Conservation (phyloP, 2,329 filamentous ascomycete species). For the Xylaria polymorpha region DNA sequence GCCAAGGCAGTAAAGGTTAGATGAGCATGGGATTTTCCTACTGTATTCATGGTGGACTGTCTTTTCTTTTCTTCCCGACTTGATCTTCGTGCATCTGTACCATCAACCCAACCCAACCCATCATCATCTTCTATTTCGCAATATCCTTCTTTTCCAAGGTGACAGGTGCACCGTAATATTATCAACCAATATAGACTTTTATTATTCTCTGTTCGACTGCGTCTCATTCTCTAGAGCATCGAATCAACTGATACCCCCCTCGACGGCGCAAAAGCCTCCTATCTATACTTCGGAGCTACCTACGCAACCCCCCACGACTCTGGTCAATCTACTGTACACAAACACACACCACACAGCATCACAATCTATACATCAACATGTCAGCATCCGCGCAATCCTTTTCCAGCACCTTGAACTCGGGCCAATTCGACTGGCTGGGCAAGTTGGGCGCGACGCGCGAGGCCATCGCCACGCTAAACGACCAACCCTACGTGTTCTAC, state of each 20-base stretch:
- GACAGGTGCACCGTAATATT: conserved; percentile 41
- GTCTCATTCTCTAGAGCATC: conserved; percentile 1
- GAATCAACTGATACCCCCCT: conserved; percentile 14
- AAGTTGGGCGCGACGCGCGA: conserved; percentile 68
- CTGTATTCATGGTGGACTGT: background rate
- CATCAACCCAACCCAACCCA: conserved; percentile 1
- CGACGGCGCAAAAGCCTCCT: background rate
- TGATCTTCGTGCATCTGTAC: conserved; percentile 32
- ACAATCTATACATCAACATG: conserved; percentile 28
- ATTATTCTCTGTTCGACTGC: background rate
- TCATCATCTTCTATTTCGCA: conserved; percentile 8
- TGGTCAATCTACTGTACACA: background rate
- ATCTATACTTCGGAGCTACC: background rate
- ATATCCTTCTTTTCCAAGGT: conserved; percentile 33
- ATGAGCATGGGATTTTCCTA: conserved; percentile 10
- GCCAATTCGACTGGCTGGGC: conserved; percentile 67
- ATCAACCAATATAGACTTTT: conserved; percentile 16
- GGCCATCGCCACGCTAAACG: conserved; percentile 69
- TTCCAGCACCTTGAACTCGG: conserved; percentile 56
- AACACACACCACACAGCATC: background rate
- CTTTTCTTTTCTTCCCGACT: conserved; percentile 28
- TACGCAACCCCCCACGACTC: background rate
- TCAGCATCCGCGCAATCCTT: conserved; percentile 20
- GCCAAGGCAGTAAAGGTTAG: conserved; percentile 3
- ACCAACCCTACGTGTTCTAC: conserved; percentile 69